phyloP scores from a whole-genome alignment of 1,284 basidiomycete species.

The Mycosarcoma maydis region DNA sequence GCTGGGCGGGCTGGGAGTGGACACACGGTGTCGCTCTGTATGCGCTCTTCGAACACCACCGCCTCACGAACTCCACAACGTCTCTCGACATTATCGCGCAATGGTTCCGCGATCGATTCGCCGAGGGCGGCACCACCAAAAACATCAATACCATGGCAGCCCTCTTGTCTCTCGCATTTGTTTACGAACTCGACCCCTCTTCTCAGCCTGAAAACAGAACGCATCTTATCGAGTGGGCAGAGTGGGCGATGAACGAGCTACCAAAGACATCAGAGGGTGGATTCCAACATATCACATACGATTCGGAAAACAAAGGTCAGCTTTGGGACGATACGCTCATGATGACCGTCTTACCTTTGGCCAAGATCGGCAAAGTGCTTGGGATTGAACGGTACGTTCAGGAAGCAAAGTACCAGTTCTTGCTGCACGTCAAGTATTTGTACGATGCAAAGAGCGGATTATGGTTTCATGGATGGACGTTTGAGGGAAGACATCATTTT shows the following conservation, averaged over 20 bases:
- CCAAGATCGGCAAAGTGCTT: slow-evolving; percentile 74
- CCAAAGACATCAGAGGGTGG: slow-evolving; percentile 74
- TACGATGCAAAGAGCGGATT: slow-evolving; percentile 71
- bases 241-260: slow-evolving; percentile 75
- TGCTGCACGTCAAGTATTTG: slow-evolving; percentile 72
- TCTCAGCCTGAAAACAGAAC: slow-evolving; percentile 66
- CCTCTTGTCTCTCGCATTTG: slow-evolving; percentile 72
- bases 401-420: slow-evolving; percentile 74
- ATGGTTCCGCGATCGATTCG: slow-evolving; percentile 74
- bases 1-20: slow-evolving; percentile 78
- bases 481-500: slow-evolving; percentile 72
- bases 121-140: slow-evolving; percentile 72
- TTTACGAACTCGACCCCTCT: slow-evolving; percentile 69
- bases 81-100: slow-evolving; percentile 71
- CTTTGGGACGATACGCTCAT: slow-evolving; percentile 77
- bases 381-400: slow-evolving; percentile 73
- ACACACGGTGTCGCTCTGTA: slow-evolving; percentile 71
- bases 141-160: slow-evolving; percentile 78
- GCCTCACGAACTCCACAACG: slow-evolving; percentile 70
- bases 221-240: slow-evolving; percentile 75
- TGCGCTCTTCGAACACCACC: slow-evolving; percentile 68
- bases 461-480: slow-evolving; percentile 73
- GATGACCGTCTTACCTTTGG: slow-evolving; percentile 74
- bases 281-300: slow-evolving; percentile 75
- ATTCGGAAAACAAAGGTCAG: slow-evolving; percentile 72